Base-by-base conservation (phyloP, 106 monocot genomes). In the Cymbidium sinense region DNA sequence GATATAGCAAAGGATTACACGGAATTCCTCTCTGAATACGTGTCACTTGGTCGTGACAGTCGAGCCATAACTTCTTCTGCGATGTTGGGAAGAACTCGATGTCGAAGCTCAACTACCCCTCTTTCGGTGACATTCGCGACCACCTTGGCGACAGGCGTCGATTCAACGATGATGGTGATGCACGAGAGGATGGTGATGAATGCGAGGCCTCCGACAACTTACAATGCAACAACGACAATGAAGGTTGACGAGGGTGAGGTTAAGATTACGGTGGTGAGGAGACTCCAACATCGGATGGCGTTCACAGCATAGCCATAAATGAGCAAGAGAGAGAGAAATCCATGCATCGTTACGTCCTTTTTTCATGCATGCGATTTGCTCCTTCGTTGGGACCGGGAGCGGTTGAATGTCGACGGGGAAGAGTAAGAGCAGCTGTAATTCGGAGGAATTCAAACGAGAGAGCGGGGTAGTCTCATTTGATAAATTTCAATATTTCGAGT, bases 11-110 rank as follows among this genome's bases (percentile, higher is more conserved):
- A 83, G 0, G 92, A 94, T 77, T 98, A 98, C 84, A 47, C 94
- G 34, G 88, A 84, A 34, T 95, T 93, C 82, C 90, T 95, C 77
- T 95, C 90, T 37, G 81, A 89, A 83, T 95, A 95, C 93, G 88
- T 87, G 7, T 11, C 86, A 0, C 71, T 80, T 12, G 81, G 85
- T 95, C 76, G 61, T 78, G 15, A 75, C 72, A 13, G 65, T 76
- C 86, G 29, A 81, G 80, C 21, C 41, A 70, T 25, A 88, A 82
- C 77, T 85, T 79, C 83, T 61, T 76, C 0, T 95, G 95, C 84
- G 81, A 84, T 67, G 19, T n/a, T 7, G 70, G 72, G 61, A 84
- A 78, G 73, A 77, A 50, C 17, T 87, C 86, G 6, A 80, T 90
- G 21, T 77, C 87, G 18, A 70, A 82, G 13, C 87, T 95, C 67